Evolutionary conservation across 208 protist genomes (phyloP), one percentile per base, ranked within the genome.

Genomic region (Leishmania guyanensis): DNA sequence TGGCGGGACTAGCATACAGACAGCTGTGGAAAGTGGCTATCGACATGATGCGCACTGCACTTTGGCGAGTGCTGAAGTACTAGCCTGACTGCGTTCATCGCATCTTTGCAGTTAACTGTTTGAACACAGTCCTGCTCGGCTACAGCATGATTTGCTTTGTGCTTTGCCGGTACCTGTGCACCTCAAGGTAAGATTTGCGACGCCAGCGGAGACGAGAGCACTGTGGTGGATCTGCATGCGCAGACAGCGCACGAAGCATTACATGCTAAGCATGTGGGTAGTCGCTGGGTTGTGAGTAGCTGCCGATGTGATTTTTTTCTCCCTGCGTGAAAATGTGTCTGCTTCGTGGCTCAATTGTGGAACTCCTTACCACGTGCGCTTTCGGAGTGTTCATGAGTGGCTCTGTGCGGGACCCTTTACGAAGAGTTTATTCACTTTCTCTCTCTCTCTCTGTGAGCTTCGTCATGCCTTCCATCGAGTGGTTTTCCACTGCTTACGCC

Each of bases 21-120:
- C 85, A 87, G 70, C 80, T 94, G 68, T 93, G 88, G 88, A 91
- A 88, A 60, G 89, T 89, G 4, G 88, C 88, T 17, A 66, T 94
- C 20, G 85, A 92, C 84, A 81, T 54, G 76, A 78, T 74, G 72
- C 71, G 71, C 4, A 64, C 39, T 4, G 53, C 43, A 5, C 68
- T 94, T 62, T 75, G 76, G 46, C 79, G 20, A 8, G 73, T 91
- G 39, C 89, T 91, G 46, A 58, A 78, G 26, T 86, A 92, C 80
- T 93, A 92, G 82, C 88, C 91, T 26, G 89, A 95, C 62, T 78
- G 77, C 33, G 80, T 92, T 3, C 85, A 92, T 72, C 88, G 86
- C 70, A 81, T 95, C 46, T 77, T 91, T 20, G 82, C 89, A 26
- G 86, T 91, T 56, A 95, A 95, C 81, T 90, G 84, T 69, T 85